Evolutionary conservation across 352 stramenopile genomes (phyloP), one percentile per base, ranked within the genome.

Genomic region (Pythium apleroticum): DNA sequence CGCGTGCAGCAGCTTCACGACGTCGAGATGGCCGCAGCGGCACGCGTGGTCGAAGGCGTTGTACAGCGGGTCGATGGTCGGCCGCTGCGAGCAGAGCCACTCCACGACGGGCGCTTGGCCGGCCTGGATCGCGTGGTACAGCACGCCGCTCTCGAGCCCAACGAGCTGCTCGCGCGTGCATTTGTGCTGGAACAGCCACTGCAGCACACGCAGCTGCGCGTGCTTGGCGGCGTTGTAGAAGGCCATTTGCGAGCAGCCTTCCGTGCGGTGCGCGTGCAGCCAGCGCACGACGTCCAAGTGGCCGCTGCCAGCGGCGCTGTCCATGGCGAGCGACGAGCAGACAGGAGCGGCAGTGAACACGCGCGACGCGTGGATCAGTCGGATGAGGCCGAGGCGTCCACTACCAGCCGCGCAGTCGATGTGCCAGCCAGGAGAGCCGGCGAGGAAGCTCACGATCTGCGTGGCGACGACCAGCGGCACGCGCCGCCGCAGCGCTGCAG

Each of bases 271-370:
- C 10, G 39, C 11, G 35, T 65, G 60, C 17, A 72, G 54, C 52
- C 52, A 72, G 12, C 30, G 31, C 25, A 68, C 37, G 6, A 54
- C 12, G 4, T 5, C 15, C 19, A 72, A 27, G 52, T 68, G 22
- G 11, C 52, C 60, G 4, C 25, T 22, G 1, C 27, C 30, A 9
- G 65, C 59, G 6, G 60, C 65, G 4, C n/a, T 19, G 37, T 72
- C 65, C 59, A 72, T 68, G 8, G 65, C 65, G 17, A 63, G 37
- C 39, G 58, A 41, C 22, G 65, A 48, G 41, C 65, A 72, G 15
- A 57, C 12, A 12, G 41, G 7, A 9, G 45, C 59, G 0, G 22
- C 52, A 1, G 52, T 60, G 27, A 37, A 45, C n/a, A 27, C 25
- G 15, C 24, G 14, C 11, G 49, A 25, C 20, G 24, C 25, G 52